phyloP scores from a whole-genome alignment of 2,329 filamentous ascomycete species.

The Didymella arachidicola region DNA sequence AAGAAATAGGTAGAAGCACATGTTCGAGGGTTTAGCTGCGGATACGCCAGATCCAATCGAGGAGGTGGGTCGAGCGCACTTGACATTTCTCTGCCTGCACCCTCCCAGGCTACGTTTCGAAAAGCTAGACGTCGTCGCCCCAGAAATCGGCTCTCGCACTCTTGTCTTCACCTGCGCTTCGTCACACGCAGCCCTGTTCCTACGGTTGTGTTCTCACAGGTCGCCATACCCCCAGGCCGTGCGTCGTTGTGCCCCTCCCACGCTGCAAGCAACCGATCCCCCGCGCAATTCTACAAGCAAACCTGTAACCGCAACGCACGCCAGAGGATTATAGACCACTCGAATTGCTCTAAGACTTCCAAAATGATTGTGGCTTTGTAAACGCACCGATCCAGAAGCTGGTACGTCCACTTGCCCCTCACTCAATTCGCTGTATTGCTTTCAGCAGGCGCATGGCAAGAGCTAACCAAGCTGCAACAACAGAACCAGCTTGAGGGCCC shows the following conservation, averaged over 20 bases:
- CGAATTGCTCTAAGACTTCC: slow-evolving; percentile 26
- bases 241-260: slow-evolving; percentile 12
- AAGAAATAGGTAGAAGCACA: slow-evolving; percentile 7
- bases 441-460: slow-evolving; percentile 28
- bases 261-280: slow-evolving; percentile 35
- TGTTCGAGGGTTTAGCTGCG: slow-evolving; percentile 3
- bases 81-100: slow-evolving; percentile 24
- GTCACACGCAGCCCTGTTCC: slow-evolving; percentile 40
- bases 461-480: slow-evolving; percentile 46
- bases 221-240: slow-evolving; percentile 29
- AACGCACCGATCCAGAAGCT: slow-evolving; percentile 40
- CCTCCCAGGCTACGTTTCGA: slow-evolving; percentile 18
- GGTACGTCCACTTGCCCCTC: slow-evolving; percentile 41
- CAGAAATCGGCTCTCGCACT: slow-evolving; percentile 21
- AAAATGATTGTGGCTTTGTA: slow-evolving; percentile 48
- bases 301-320: slow-evolving; percentile 37
- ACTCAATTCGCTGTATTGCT: slow-evolving; percentile 32
- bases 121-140: slow-evolving; percentile 19
- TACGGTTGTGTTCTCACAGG: slow-evolving; percentile 30
- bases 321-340: slow-evolving; percentile 31
- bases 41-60: slow-evolving; percentile 17
- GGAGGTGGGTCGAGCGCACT: slow-evolving; percentile 23
- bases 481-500: slow-evolving; percentile 43
- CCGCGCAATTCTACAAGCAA: slow-evolving; percentile 45
- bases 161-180: slow-evolving; percentile 20